These are phyloP conservation scores for Nidula niveotomentosa DNA, from an alignment of 1,284 basidiomycete species.

Conservation along the genomic window DNA sequence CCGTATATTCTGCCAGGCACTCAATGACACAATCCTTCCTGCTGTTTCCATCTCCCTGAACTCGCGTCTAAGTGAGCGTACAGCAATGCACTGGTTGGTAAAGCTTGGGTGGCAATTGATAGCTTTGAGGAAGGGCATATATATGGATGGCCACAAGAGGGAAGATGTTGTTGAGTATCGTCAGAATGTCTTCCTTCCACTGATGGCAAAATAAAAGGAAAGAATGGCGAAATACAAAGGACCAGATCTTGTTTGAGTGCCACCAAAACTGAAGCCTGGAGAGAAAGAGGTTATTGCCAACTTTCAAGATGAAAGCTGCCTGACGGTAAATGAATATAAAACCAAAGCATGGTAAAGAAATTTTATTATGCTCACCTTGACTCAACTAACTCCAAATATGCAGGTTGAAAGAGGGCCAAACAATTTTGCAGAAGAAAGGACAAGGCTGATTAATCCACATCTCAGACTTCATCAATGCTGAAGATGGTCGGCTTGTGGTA, in stretches of 20 bases:
- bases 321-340: slow-evolving; percentile 13
- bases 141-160: slow-evolving; percentile 33
- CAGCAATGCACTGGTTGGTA: slow-evolving; percentile 10
- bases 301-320: slow-evolving; percentile 18
- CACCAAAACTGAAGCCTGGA: slow-evolving; percentile 11
- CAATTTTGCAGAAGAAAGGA: slow-evolving; percentile 9
- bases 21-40: slow-evolving; percentile 22
- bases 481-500: slow-evolving; percentile 13
- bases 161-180: slow-evolving; percentile 30
- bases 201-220: slow-evolving; percentile 13
- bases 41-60: slow-evolving; percentile 14
- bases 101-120: slow-evolving; percentile 18
- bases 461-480: slow-evolving; percentile 15
- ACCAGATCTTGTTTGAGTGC: slow-evolving; percentile 7
- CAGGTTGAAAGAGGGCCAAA: no score
- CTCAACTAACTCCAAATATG: no score
- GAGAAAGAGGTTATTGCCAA: slow-evolving; percentile 13
- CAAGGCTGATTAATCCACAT: slow-evolving; percentile 14
- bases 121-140: slow-evolving; percentile 22
- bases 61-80: slow-evolving; percentile 16
- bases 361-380: not conserved
- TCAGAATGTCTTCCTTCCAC: slow-evolving; percentile 22
- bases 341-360: slow-evolving; percentile 11
- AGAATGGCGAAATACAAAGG: slow-evolving; percentile 15
- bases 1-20: slow-evolving; percentile 11